Evolutionary conservation across 345 rosid genomes (phyloP), one percentile per base, ranked within the genome.

Genomic region (Ceriops decandra): DNA sequence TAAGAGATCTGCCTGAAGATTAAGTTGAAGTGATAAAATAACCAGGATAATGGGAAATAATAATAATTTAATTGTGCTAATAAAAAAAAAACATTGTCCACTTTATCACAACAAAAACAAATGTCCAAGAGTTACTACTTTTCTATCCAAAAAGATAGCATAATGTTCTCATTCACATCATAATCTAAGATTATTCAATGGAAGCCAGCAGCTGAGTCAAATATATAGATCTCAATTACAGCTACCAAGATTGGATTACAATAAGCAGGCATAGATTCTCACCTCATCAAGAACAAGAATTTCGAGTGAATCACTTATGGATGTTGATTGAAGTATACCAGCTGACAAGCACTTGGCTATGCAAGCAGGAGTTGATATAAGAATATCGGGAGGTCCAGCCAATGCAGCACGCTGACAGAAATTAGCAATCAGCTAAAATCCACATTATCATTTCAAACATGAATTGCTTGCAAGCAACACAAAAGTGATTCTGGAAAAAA

Each of bases 251-350:
- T 42, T 5, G 22, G 52, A 52, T 60, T 49, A 51, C 5, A 33
- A n/a, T 36, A 33, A 59, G 58, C 35, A 64, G 1, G 5, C 27
- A 30, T 6, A 52, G 19, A 49, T 8, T n/a, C 82, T 74, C 60
- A 93, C 98, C 97, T 93, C 96, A 80, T 93, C 99, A 68, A 93
- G 97, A 64, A 91, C 87, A 63, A 93, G 85, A 59, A 88, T 81
- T 63, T 87, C 90, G 66, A 91, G 95, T 15, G 99, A 85, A 52
- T 86, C 87, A 57, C 77, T 73, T 33, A 91, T 69, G 7, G 86
- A 79, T 27, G 81, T 11, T 7, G 90, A 78, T 66, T 88, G 83
- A 72, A 93, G 86, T 24, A 81, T 84, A 61, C 93, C 96, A 51
- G 77, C 76, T 6, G 89, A 84, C 72, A 93, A 81, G 74, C 90